Evolutionary conservation across 2,329 filamentous ascomycete genomes (phyloP).

Genomic region (Diaporthe humulicola): DNA sequence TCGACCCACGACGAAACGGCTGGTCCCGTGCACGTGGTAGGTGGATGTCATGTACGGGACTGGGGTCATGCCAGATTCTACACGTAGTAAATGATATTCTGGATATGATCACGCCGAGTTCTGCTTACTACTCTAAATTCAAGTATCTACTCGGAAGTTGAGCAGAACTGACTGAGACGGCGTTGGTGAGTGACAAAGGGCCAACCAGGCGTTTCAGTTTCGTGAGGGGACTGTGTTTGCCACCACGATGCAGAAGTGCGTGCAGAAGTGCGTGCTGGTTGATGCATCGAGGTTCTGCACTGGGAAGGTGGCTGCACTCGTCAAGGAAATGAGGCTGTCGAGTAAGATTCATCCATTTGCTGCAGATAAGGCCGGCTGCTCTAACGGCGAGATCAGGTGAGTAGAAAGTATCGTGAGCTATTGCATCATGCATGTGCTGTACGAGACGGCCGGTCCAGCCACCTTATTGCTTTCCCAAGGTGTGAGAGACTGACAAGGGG

Average conservation of each 20-base stretch:
- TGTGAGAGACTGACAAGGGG: not conserved
- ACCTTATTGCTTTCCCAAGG: not conserved
- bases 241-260: not conserved
- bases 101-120: not conserved
- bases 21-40: conserved; percentile 18
- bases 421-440: not conserved
- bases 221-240: no score
- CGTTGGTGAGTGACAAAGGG: no score
- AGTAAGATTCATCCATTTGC: not conserved
- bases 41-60: conserved; percentile 15
- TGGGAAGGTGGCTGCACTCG: not conserved
- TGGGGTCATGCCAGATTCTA: conserved; percentile 5
- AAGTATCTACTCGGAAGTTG: not conserved
- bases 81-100: not conserved
- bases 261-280: not conserved
- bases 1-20: not conserved
- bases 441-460: not conserved
- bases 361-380: not conserved
- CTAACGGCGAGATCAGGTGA: not conserved
- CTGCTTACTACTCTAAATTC: not conserved
- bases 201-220: no score
- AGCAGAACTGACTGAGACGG: not conserved
- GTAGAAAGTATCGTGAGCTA: no score
- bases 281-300: not conserved
- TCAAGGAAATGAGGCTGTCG: not conserved